Evolutionary conservation across 495 filamentous ascomycete genomes (phyloP).

Genomic region (Chaetomium tenue): DNA sequence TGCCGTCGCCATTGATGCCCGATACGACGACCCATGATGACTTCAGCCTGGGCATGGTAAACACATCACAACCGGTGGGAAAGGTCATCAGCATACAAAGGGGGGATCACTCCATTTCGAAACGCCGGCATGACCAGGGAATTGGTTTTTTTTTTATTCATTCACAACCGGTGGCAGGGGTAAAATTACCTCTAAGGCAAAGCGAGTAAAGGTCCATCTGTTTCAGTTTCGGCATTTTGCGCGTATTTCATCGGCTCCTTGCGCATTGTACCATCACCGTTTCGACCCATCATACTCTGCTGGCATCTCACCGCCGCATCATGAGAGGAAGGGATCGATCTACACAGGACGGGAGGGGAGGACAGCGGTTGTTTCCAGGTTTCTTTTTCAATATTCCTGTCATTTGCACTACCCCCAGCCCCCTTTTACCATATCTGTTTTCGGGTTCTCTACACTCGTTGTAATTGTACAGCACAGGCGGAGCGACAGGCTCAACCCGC

Average conservation of each 20-base stretch:
- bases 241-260: constrained; percentile 22
- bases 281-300: background rate
- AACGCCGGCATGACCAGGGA: constrained; percentile 19
- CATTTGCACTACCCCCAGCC: no score
- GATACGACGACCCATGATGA: constrained; percentile 42
- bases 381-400: constrained; percentile 8
- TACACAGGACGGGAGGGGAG: constrained; percentile 9
- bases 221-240: constrained; percentile 37
- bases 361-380: constrained; percentile 24
- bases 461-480: constrained; percentile 18
- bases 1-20: constrained; percentile 40
- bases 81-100: constrained; percentile 10
- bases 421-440: background rate
- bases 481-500: constrained; percentile 14
- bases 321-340: constrained; percentile 26
- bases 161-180: constrained; percentile 1
- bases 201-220: constrained; percentile 16
- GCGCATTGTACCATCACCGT: constrained; percentile 34
- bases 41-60: constrained; percentile 16
- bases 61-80: constrained; percentile 13
- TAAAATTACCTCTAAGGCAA: background rate
- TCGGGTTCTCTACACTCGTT: constrained; percentile 11
- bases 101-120: constrained; percentile 18
- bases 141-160: constrained; percentile 1
- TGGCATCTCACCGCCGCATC: constrained; percentile 17